phyloP scores from a whole-genome alignment of 1,139 yeast genomes.

The Diutina mesorugosa region DNA sequence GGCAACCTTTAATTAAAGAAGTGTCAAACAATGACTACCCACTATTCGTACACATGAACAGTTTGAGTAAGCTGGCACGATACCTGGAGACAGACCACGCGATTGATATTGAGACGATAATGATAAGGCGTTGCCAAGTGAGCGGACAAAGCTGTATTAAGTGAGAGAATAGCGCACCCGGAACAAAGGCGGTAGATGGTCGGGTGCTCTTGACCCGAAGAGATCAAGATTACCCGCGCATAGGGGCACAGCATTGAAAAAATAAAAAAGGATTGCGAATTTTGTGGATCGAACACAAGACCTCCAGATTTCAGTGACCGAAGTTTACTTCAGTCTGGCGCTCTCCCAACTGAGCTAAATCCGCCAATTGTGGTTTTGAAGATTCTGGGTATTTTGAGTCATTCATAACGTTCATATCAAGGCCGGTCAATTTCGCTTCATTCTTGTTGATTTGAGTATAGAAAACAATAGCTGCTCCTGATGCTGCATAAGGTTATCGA shows the following conservation, averaged over 20 bases:
- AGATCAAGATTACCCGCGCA: not conserved
- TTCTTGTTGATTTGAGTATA: too few species aligned
- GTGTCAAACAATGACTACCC: not conserved
- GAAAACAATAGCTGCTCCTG: too few species aligned
- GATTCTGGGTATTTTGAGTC: not conserved
- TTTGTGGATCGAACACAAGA: constrained; percentile 2
- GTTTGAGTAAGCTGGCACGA: not conserved
- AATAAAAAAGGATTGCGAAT: not conserved
- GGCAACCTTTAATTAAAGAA: not conserved
- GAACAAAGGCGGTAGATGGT: not conserved
- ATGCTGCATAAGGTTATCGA: too few species aligned
- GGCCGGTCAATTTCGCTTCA: too few species aligned
- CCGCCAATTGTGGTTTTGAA: not conserved
- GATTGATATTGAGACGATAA: not conserved
- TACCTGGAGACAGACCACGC: not conserved
- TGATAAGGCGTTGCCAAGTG: not conserved
- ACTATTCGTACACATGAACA: not conserved
- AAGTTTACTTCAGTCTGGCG: constrained; percentile 1
- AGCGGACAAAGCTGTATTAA: not conserved
- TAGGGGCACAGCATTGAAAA: not conserved
- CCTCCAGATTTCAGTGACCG: constrained; percentile 1
- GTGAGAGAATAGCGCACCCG: not conserved
- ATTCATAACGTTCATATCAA: too few species aligned
- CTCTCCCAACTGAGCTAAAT: constrained; percentile 1
- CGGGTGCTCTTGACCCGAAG: not conserved